A percentile compares a stretch with the other conserved stretches of the same genome.
These are phyloP conservation scores for Phaffomyces opuntiae DNA, from an alignment of 805 yeast species.

Conservation along the genomic window DNA sequence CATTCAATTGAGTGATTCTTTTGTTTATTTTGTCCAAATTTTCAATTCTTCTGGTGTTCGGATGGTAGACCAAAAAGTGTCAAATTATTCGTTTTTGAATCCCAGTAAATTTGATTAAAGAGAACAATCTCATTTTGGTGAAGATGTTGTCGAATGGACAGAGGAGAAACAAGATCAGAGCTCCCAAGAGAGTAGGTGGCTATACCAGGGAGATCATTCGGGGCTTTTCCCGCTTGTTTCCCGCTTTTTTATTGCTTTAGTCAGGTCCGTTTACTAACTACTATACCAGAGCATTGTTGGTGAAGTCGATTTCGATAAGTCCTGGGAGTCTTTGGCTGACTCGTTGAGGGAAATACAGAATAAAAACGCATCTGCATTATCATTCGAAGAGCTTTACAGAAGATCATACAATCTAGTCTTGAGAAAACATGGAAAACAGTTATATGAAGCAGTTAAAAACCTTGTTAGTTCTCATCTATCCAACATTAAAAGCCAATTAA, in stretches of 20 bases:
- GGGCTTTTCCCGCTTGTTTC: background rate
- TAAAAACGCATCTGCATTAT: slow-evolving; percentile 64
- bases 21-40: too few relatives aligned
- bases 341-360: slow-evolving; percentile 70
- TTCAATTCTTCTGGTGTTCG: background rate
- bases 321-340: slow-evolving; percentile 57
- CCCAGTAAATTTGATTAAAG: background rate
- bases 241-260: background rate
- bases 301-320: slow-evolving; percentile 49
- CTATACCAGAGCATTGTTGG: slow-evolving; percentile 22
- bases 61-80: background rate
- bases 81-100: background rate
- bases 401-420: slow-evolving; percentile 72
- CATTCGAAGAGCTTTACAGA: slow-evolving; percentile 78
- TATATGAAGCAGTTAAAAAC: slow-evolving; percentile 53
- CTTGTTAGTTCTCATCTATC: slow-evolving; percentile 43
- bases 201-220: background rate
- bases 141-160: slow-evolving; percentile 25
- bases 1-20: too few relatives aligned
- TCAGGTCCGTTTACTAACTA: background rate
- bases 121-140: background rate
- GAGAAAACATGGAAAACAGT: slow-evolving; percentile 55
- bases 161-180: slow-evolving; percentile 53
- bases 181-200: slow-evolving; percentile 43
- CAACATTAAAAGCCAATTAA: slow-evolving; percentile 17